Base-by-base conservation (phyloP, 352 stramenopile species). In the Globisporangium echinulatum region DNA sequence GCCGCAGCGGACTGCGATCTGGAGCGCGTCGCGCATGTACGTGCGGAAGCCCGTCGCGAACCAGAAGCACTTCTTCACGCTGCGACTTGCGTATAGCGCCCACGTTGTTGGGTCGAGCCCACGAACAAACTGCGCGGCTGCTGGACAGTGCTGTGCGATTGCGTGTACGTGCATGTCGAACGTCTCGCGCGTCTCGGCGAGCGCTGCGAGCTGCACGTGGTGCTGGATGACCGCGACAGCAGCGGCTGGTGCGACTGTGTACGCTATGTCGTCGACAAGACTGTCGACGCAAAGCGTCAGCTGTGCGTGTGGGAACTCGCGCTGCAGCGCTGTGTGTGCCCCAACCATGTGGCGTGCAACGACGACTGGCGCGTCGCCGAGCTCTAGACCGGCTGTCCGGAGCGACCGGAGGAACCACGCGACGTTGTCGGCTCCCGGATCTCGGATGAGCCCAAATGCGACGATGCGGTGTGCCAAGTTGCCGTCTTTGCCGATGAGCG, bases 211-310 rank as follows among this genome's bases (percentile, higher is more conserved):
- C 25, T 80, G 75, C 2, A 62, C 52, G 10, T 91, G 63, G 9
- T 74, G 56, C 38, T 75, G 78, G 7, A 77, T 49, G 53, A 89
- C 91, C 3, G 90, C 76, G 39, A 84, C 67, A 47, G 51, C 61
- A 33, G 88, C 77, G 46, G 90, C 67, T 36, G 79, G 73, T 68
- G 77, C 88, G 2, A 85, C 63, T 9, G 83, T 70, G 57, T 91
- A 70, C 17, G 72, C 77, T 50, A 90, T 90, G 59, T 79, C 69
- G 9, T 85, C 70, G 15, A 93, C 58, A 13, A 91, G 59, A 54
- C 79, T 90, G 37, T 72, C 71, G 52, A 88, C 77, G 40, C 79
- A 93, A 42, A 87, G 87, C 72, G 86, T 88, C 50, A 88, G 74
- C 61, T 82, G 86, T 36, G 72, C 79, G 36, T 79, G 71, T 0